Percentiles rank a stretch among this genome's conserved stretches.
Evolutionary conservation across 202 grass and related monocot species (phyloP).

Genomic region (Hordeum pubiflorum): DNA sequence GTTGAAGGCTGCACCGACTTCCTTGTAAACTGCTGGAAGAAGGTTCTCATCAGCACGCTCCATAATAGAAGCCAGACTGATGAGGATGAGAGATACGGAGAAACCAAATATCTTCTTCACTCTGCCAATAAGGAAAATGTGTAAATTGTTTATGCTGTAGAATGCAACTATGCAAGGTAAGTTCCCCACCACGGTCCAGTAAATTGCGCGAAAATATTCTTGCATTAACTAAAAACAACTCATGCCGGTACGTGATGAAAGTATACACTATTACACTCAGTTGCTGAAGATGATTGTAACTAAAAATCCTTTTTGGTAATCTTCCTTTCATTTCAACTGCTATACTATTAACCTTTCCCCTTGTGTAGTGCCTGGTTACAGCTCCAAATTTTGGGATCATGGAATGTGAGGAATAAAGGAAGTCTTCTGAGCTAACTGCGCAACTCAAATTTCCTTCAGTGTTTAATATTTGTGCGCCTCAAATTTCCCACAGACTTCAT

Average conservation of each 20-base stretch:
- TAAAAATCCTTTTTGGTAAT: neutral
- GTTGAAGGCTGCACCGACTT: slow-evolving; percentile 82
- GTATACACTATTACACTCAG: neutral
- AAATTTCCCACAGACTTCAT: neutral
- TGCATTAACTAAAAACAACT: neutral
- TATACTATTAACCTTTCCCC: neutral
- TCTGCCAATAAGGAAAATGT: slow-evolving; percentile 38
- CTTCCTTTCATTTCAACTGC: neutral
- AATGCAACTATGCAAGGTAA: neutral
- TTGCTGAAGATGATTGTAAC: neutral
- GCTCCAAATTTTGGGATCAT: neutral
- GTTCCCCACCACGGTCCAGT: neutral
- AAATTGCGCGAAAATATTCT: neutral
- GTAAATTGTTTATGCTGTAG: neutral
- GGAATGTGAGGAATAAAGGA: neutral
- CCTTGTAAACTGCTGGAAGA: slow-evolving; percentile 90
- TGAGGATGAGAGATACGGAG: slow-evolving; percentile 86
- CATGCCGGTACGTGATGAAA: neutral
- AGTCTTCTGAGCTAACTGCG: neutral
- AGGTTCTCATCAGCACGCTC: slow-evolving; percentile 92
- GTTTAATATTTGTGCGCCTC: neutral
- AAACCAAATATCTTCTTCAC: slow-evolving; percentile 75
- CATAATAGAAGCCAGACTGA: slow-evolving; percentile 87
- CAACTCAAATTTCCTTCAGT: neutral
- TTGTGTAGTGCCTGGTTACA: neutral